These are phyloP conservation scores for Westerdykella ornata DNA, from an alignment of 2,329 filamentous ascomycete genomes.

Conservation along the genomic window DNA sequence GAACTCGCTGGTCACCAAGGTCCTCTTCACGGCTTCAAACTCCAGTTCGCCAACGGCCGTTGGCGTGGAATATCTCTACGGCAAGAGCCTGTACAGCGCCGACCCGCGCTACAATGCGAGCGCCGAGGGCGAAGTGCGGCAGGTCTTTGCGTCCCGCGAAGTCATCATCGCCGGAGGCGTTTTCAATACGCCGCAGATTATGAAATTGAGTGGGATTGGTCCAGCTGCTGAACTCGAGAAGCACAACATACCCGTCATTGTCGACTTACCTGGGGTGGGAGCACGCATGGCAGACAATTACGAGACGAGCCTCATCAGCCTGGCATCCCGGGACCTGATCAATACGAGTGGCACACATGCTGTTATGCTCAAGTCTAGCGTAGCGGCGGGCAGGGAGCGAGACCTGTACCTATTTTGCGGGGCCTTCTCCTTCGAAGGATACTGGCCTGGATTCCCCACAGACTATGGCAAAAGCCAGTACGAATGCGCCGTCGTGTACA, in stretches of 20 bases:
- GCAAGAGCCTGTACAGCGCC: constrained; percentile 40
- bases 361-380: no score
- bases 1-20: constrained; percentile 39
- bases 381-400: constrained; percentile 15
- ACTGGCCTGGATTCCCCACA: constrained; percentile 16
- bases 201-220: constrained; percentile 57
- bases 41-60: constrained; percentile 34
- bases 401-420: constrained; percentile 30
- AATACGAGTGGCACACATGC: constrained; percentile 11
- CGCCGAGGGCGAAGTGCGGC: constrained; percentile 25
- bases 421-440: constrained; percentile 22
- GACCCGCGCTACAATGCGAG: constrained; percentile 35
- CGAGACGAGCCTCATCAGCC: constrained; percentile 17
- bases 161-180: constrained; percentile 40
- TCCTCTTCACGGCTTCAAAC: constrained; percentile 31
- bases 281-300: constrained; percentile 19
- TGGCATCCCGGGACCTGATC: constrained; percentile 13
- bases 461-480: constrained; percentile 10
- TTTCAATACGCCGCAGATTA: constrained; percentile 57
- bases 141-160: constrained; percentile 34
- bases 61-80: constrained; percentile 42
- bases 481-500: constrained; percentile 24
- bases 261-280: constrained; percentile 55
- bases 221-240: constrained; percentile 48
- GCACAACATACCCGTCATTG: constrained; percentile 48